Conservation (phyloP, 148 eudicot species). For the Mesembryanthemum crystallinum region DNA sequence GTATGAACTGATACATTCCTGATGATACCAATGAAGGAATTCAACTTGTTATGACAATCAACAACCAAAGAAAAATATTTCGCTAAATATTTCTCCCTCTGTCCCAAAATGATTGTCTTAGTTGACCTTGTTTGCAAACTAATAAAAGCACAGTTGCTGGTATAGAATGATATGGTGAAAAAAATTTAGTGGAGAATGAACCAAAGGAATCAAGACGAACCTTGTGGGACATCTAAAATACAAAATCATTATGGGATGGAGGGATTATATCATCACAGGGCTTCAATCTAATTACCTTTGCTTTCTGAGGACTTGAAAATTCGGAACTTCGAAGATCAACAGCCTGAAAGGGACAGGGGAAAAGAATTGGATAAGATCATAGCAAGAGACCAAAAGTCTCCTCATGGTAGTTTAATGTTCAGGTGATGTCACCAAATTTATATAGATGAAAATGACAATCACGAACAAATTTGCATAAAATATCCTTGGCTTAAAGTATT, state of each 20-base stretch:
- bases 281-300: constrained; percentile 45
- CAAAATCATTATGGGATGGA: too few species aligned
- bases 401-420: neutral
- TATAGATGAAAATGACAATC: neutral
- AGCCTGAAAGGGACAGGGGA: constrained; percentile 47
- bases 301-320: constrained; percentile 36
- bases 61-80: too few species aligned
- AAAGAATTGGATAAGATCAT: neutral
- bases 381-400: neutral
- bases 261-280: constrained; percentile 3
- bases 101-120: too few species aligned
- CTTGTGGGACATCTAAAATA: too few species aligned
- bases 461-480: neutral
- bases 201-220: too few species aligned
- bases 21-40: constrained; percentile 5
- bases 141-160: too few species aligned
- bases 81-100: too few species aligned
- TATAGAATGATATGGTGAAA: too few species aligned
- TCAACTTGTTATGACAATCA: constrained; percentile 6
- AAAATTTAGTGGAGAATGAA: too few species aligned
- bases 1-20: constrained; percentile 51
- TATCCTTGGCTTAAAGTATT: neutral
- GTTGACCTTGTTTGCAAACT: too few species aligned
- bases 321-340: constrained; percentile 79
- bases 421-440: constrained; percentile 4